Percentiles rank a stretch among this genome's conserved stretches.
These are phyloP conservation scores for Pugionium cornutum DNA, from an alignment of 345 rosid genomes.

Conservation along the genomic window DNA sequence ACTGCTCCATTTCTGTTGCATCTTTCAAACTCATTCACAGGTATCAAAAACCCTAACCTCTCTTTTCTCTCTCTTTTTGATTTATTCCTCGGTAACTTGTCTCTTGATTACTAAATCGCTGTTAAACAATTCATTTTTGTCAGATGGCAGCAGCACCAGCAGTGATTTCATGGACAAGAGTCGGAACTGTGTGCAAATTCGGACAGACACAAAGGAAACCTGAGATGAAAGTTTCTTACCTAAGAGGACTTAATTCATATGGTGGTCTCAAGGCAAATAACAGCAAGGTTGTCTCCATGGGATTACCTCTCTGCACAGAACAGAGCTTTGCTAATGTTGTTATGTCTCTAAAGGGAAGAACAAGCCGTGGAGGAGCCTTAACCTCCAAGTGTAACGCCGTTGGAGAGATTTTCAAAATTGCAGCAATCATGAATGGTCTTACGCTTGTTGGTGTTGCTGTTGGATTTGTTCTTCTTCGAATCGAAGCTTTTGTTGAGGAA, in stretches of 20 bases:
- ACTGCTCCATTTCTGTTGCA: conserved; percentile 28
- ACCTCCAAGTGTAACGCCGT: conserved; percentile 48
- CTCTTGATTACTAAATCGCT: neutral
- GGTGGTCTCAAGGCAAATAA: conserved; percentile 55
- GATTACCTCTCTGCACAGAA: conserved; percentile 41
- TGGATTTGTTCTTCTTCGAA: conserved; percentile 61
- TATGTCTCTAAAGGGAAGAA: conserved; percentile 41
- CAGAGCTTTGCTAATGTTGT: conserved; percentile 49
- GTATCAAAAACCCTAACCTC: conserved; percentile 1
- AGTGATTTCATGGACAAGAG: conserved; percentile 35
- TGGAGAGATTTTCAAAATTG: conserved; percentile 59
- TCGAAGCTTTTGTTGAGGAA: conserved; percentile 62
- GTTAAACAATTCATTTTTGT: neutral
- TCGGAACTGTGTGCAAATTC: conserved; percentile 20
- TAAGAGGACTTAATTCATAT: conserved; percentile 43
- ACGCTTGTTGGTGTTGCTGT: conserved; percentile 60
- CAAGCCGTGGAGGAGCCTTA: conserved; percentile 45
- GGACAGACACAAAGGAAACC: conserved; percentile 30
- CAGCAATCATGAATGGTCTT: conserved; percentile 61
- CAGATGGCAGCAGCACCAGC: conserved; percentile 49
- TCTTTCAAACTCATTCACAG: conserved; percentile 25
- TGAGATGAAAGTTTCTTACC: conserved; percentile 38
- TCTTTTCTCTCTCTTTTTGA: neutral
- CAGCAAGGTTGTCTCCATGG: conserved; percentile 43
- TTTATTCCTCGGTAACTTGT: neutral